These are phyloP conservation scores for Arachis stenosperma DNA, from an alignment of 306 rosid genomes.

Conservation along the genomic window DNA sequence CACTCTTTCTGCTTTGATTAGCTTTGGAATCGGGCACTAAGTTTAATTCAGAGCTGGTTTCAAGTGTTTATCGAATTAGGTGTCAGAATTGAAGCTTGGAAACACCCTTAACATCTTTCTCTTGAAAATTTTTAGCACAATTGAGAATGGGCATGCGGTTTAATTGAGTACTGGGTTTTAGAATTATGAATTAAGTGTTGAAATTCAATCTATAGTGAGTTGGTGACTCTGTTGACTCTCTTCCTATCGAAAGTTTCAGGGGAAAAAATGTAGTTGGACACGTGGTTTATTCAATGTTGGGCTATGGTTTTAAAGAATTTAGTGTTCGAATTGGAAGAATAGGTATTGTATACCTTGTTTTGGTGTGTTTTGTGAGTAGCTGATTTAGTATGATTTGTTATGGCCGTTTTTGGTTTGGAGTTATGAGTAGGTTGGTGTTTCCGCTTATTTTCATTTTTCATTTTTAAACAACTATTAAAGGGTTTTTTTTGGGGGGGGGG, in stretches of 20 bases:
- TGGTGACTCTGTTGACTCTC: too few relatives aligned
- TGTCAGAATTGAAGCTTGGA: too few relatives aligned
- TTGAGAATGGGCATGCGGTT: neutral
- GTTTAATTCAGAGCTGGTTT: too few relatives aligned
- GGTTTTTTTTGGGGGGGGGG: too few relatives aligned
- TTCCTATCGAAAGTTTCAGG: too few relatives aligned
- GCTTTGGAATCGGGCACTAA: neutral
- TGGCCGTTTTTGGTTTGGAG: neutral
- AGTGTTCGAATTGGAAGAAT: too few relatives aligned
- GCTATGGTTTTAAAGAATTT: neutral
- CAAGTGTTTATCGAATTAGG: too few relatives aligned
- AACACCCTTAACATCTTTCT: neutral
- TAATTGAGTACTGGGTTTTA: neutral
- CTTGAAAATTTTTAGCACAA: neutral
- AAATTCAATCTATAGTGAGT: neutral
- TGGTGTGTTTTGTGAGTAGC: neutral
- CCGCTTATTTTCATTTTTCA: too few relatives aligned
- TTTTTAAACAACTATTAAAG: too few relatives aligned
- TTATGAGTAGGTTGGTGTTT: neutral
- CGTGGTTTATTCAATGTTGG: neutral
- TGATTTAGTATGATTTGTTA: neutral
- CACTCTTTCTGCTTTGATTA: too few relatives aligned
- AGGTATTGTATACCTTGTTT: too few relatives aligned
- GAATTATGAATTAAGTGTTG: neutral
- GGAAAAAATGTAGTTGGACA: too few relatives aligned